Evolutionary conservation across 2,329 filamentous ascomycete species (phyloP), one percentile per base, ranked within the genome.

Genomic region (Colletotrichum incanum): DNA sequence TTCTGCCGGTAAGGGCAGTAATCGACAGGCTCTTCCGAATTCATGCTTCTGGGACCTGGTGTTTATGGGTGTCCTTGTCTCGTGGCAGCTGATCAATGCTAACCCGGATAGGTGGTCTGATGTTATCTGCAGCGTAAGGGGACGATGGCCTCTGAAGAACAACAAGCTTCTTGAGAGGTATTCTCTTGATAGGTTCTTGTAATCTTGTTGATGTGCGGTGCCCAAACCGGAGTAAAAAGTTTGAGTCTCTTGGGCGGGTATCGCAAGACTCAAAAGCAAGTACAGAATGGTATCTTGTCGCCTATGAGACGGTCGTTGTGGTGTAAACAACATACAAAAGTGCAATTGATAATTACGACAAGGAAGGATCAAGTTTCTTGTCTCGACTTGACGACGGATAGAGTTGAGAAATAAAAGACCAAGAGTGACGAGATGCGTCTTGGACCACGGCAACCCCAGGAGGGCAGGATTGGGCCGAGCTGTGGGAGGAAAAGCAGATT

Each of bases 1-100:
- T 81, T 79, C 69, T 82, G 76, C 81, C 84, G 80, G 65, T 79
- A 78, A 55, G 83, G 81, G 80, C 82, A 83, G 77, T 79, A 81
- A 66, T 83, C 80, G 73, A 83, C 77, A 65, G 76, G 78, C 72
- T 77, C 79, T 76, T 76, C 76, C 75, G 77, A 78, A 78, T 76
- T 85, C 84, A 85, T 86, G 85, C 84, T 85, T 82, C 76, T 73
- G 55, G 62, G 61, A 47, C 67, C 55, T 60, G 39, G 52, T n/a
- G 37, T 39, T 69, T 59, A 52, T 63, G 69, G 69, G 59, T 55
- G 65, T 54, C 69, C 69, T 72, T 72, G 69, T 49, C 60, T 64
- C 28, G 54, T 45, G 54, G n/a, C 52, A 69, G 59, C n/a, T 41
- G 66, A 68, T 72, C 65, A 72, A 72, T 72, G 65, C 69, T 28